Percentiles rank a stretch among this genome's conserved stretches.
Evolutionary conservation across 768 basidiomycete genomes (phyloP).

Genomic region (Boletellus ananiceps): DNA sequence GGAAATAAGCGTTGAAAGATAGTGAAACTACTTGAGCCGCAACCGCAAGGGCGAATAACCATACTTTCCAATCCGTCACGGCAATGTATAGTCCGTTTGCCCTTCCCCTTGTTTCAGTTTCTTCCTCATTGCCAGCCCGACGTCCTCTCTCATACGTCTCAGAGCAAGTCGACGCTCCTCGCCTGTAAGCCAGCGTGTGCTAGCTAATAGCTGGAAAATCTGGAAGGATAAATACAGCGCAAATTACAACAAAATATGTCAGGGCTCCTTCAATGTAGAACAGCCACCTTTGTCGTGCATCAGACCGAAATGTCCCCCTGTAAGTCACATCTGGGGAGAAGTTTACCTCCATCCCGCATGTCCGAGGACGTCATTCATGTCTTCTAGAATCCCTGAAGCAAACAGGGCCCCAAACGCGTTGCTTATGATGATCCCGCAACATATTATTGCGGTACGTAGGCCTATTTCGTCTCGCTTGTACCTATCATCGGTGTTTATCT

Average conservation of each 20-base stretch:
- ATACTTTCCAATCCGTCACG: constrained; percentile 76
- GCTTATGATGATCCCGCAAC: constrained; percentile 47
- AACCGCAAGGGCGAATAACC: constrained; percentile 62
- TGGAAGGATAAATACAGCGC: constrained; percentile 45
- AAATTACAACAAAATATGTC: constrained; percentile 42
- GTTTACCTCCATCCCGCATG: constrained; percentile 49
- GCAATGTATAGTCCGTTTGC: constrained; percentile 53
- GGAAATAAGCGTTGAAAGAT: constrained; percentile 81
- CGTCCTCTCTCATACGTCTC: constrained; percentile 60
- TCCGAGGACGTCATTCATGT: constrained; percentile 47
- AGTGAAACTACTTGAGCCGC: constrained; percentile 41
- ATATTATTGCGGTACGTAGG: constrained; percentile 40
- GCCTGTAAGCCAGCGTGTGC: constrained; percentile 33
- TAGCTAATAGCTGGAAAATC: constrained; percentile 45
- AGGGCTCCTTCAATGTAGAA: constrained; percentile 45
- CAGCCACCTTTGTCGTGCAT: constrained; percentile 38
- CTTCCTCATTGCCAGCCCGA: constrained; percentile 52
- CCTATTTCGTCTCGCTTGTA: constrained; percentile 44
- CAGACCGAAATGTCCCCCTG: background rate
- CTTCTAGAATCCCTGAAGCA: constrained; percentile 43
- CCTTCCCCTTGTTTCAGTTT: constrained; percentile 38
- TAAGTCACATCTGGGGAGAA: constrained; percentile 5
- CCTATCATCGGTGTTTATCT: constrained; percentile 28
- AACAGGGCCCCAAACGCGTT: constrained; percentile 55
- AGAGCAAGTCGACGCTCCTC: constrained; percentile 45